Conservation (phyloP, 106 monocot genomes). For the Narthecium ossifragum region DNA sequence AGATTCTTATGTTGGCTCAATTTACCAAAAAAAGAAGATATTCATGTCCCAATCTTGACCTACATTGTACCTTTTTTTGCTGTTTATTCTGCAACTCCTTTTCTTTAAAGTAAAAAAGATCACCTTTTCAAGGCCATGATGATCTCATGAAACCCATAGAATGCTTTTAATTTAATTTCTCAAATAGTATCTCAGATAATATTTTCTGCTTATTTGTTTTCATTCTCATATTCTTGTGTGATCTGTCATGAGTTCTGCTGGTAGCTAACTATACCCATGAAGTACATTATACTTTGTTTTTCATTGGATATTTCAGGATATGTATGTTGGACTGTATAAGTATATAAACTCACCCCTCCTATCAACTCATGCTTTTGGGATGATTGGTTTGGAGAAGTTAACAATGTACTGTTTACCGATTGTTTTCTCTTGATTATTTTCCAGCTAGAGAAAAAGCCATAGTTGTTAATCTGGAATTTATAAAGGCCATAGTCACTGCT, state of each 20-base stretch:
- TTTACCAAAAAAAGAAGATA: too few relatives aligned
- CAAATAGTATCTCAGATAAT: background rate
- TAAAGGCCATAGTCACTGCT: background rate
- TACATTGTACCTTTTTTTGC: too few relatives aligned
- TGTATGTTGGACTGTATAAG: background rate
- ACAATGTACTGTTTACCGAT: background rate
- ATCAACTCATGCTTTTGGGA: background rate
- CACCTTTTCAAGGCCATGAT: too few relatives aligned
- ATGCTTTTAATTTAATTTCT: too few relatives aligned
- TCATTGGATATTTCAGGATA: background rate
- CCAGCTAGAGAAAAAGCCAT: background rate
- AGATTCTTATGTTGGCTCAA: too few relatives aligned
- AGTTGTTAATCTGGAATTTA: background rate
- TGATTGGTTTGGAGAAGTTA: too few relatives aligned
- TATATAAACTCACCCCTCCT: background rate
- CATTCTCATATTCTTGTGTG: background rate
- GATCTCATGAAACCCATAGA: too few relatives aligned
- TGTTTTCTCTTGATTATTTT: background rate
- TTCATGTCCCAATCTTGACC: too few relatives aligned
- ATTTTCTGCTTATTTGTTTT: background rate
- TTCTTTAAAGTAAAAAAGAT: background rate
- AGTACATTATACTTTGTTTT: background rate
- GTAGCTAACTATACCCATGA: background rate
- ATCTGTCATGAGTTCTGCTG: background rate
- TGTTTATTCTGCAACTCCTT: too few relatives aligned